Conservation (phyloP, 371 early-diverging fungal genomes). For the Apophysomyces elegans region DNA sequence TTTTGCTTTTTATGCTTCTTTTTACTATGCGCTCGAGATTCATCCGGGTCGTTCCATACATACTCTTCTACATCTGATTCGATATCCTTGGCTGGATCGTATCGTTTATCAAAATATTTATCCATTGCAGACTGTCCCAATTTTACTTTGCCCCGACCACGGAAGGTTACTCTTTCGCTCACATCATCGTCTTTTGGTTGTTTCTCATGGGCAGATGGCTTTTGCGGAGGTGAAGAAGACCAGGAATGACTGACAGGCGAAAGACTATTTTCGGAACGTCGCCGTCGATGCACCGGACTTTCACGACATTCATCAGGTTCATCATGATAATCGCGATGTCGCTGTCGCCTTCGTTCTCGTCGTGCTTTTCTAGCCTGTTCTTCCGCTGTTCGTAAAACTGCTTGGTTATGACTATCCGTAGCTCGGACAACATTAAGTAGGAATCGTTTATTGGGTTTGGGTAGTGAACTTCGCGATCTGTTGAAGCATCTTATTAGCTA, state of each 20-base stretch:
- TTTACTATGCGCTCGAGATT: slow-evolving; percentile 20
- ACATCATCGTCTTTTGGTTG: neutral
- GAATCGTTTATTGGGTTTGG: slow-evolving; percentile 64
- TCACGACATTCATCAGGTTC: slow-evolving; percentile 7
- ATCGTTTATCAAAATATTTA: slow-evolving; percentile 69
- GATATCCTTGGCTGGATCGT: slow-evolving; percentile 70
- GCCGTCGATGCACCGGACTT: slow-evolving; percentile 11
- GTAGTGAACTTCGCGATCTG: slow-evolving; percentile 12
- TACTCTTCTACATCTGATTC: slow-evolving; percentile 53
- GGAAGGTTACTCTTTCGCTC: slow-evolving; percentile 19
- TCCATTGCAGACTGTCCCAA: slow-evolving; percentile 62
- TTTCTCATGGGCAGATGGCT: neutral
- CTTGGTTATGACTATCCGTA: slow-evolving; percentile 77
- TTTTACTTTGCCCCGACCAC: slow-evolving; percentile 44
- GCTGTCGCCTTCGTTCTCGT: slow-evolving; percentile 7
- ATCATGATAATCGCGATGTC: slow-evolving; percentile 8
- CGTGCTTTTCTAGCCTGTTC: slow-evolving; percentile 44
- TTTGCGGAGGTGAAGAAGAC: neutral
- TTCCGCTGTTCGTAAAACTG: slow-evolving; percentile 57
- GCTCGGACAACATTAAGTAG: slow-evolving; percentile 68
- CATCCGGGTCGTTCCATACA: slow-evolving; percentile 36
- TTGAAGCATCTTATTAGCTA: slow-evolving; percentile 6
- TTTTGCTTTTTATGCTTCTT: slow-evolving; percentile 35
- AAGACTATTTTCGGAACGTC: neutral
- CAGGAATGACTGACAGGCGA: neutral